Evolutionary conservation across 1,139 yeast species (phyloP).

Genomic region (Zygotorulaspora mrakii): DNA sequence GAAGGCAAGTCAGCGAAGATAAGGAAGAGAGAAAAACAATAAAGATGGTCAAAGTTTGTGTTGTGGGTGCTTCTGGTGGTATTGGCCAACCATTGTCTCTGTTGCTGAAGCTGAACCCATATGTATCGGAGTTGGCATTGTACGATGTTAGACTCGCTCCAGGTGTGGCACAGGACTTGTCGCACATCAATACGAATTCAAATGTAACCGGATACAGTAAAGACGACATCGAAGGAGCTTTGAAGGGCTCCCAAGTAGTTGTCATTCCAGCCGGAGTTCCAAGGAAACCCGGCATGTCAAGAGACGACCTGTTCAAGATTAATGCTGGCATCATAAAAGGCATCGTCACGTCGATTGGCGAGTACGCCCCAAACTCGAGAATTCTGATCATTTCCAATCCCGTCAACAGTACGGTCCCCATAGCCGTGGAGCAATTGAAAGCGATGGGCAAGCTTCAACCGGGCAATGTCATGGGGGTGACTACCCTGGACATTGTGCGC

Average conservation of each 20-base stretch:
- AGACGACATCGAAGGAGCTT: constrained; percentile 47
- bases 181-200: constrained; percentile 58
- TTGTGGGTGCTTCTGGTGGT: constrained; percentile 79
- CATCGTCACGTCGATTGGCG: constrained; percentile 56
- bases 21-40: constrained; percentile 1
- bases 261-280: constrained; percentile 82
- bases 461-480: constrained; percentile 64
- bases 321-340: constrained; percentile 66
- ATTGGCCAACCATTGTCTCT: constrained; percentile 75
- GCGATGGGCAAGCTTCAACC: constrained; percentile 51
- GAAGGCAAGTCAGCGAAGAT: neutral
- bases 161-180: constrained; percentile 72
- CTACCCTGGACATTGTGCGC: constrained; percentile 66
- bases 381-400: constrained; percentile 70
- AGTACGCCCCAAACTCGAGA: constrained; percentile 57
- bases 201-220: constrained; percentile 43
- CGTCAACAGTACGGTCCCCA: constrained; percentile 71
- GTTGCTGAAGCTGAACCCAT: constrained; percentile 54
- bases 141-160: constrained; percentile 65
- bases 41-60: constrained; percentile 61
- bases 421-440: constrained; percentile 68
- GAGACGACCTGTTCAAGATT: constrained; percentile 71
- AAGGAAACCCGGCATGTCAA: constrained; percentile 75
- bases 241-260: constrained; percentile 55
- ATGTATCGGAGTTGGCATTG: constrained; percentile 53